Evolutionary conservation across 495 filamentous ascomycete species (phyloP), one percentile per base, ranked within the genome.

Genomic region (Hypoxylon rickii): DNA sequence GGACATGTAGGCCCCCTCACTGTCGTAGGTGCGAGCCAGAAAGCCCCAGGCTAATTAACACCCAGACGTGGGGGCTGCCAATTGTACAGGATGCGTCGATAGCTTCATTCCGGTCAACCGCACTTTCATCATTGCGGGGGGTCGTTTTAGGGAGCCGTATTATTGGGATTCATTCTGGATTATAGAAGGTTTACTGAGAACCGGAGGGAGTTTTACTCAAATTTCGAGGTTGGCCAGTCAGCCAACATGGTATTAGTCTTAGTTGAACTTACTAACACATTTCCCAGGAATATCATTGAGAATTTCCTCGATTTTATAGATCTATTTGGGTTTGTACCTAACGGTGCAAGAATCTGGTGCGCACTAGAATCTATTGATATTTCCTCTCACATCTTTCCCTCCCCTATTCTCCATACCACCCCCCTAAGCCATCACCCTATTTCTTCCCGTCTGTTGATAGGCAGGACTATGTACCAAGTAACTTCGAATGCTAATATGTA

Each of bases 121-220:
- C 44, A 79, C 76, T 64, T 78, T 80, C 43, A 76, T 80, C 17
- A 70, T 80, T 18, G 77, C 77, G 2, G 77, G 77, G 16, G 77
- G 77, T 10, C 73, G 77, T 32, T 80, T 80, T 58, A 70, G 77
- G 42, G 77, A 80, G 56, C 70, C 75, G 13, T 80, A 79, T 47
- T 80, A 80, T 64, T 80, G 77, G 77, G 77, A 80, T 56, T 76
- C 75, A 44, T 80, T 72, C 61, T 80, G 77, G 77, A 80, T 79
- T 24, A 3, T 79, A 16, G 76, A 80, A 60, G 77, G 77, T 10
- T 65, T 80, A 18, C 59, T 80, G 8, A 72, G 77, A 17, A 80
- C 77, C 2, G 76, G 76, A 13, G 77, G 77, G 20, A 64, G 72
- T 32, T 80, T 78, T 50, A 70, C 65, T 22, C 42, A 76, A 36